Evolutionary conservation across 106 monocot species (phyloP).

Genomic region (Dendrobium nobile): DNA sequence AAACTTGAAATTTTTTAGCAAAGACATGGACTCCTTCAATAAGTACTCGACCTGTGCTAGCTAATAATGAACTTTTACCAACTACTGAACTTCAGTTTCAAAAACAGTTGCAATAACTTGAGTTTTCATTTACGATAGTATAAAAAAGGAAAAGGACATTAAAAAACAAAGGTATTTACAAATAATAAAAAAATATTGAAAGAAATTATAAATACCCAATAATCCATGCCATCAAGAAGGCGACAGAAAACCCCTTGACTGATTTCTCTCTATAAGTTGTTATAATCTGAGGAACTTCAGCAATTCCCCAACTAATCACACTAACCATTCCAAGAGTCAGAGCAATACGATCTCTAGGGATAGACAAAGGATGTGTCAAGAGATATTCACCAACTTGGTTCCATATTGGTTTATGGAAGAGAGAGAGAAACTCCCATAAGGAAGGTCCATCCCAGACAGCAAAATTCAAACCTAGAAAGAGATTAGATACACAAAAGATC

Average conservation of each 20-base stretch:
- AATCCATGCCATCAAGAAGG: constrained; percentile 74
- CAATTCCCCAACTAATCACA: constrained; percentile 67
- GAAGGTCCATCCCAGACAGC: constrained; percentile 13
- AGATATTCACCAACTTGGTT: too few species aligned
- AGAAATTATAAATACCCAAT: constrained; percentile 41
- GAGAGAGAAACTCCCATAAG: too few species aligned
- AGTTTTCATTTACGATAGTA: background rate
- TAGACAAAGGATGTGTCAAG: constrained; percentile 29
- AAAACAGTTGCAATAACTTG: background rate
- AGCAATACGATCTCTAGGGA: constrained; percentile 26
- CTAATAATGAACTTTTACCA: too few species aligned
- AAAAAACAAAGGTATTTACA: background rate
- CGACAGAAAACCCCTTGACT: constrained; percentile 48
- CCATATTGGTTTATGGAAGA: too few species aligned
- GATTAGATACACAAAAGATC: background rate
- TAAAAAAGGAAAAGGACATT: background rate
- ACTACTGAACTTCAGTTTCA: too few species aligned
- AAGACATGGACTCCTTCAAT: too few species aligned
- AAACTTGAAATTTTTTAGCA: too few species aligned
- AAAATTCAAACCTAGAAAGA: background rate
- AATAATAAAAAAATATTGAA: background rate
- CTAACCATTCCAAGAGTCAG: constrained; percentile 49
- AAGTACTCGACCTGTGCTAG: too few species aligned
- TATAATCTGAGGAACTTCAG: constrained; percentile 86
- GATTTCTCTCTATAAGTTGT: constrained; percentile 68